A percentile compares a stretch with the other conserved stretches of the same genome.
These are phyloP conservation scores for Malus hybrid DNA, from an alignment of 331 rosid genomes.

Conservation along the genomic window DNA sequence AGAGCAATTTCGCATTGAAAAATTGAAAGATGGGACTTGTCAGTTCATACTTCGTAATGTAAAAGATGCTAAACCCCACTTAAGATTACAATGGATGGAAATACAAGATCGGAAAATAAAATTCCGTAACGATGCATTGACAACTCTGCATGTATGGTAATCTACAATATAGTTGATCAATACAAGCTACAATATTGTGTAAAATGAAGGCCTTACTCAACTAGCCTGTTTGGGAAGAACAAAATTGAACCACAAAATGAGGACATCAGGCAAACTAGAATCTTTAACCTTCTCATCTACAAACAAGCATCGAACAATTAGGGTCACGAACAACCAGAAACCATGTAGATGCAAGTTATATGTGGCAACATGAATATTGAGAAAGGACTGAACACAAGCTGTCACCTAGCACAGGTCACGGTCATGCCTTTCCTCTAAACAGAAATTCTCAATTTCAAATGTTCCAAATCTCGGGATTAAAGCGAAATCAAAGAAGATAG, in stretches of 20 bases:
- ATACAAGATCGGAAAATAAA: neutral
- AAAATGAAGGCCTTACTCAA: constrained; percentile 43
- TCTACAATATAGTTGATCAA: constrained; percentile 26
- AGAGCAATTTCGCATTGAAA: neutral
- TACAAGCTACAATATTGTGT: constrained; percentile 19
- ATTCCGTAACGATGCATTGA: constrained; percentile 14
- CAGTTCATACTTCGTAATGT: no score
- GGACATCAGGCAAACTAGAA: constrained; percentile 1
- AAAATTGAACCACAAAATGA: constrained; percentile 57
- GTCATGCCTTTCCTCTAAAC: no score
- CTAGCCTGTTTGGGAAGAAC: constrained; percentile 36
- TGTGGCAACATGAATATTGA: no score
- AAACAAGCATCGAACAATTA: constrained; percentile 12
- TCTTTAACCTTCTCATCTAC: constrained; percentile 38
- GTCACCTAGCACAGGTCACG: no score
- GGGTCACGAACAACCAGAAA: constrained; percentile 4
- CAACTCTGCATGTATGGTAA: constrained; percentile 44
- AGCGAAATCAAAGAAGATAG: no score
- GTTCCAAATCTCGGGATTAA: no score
- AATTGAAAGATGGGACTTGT: neutral
- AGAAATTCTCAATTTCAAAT: no score
- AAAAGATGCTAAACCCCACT: neutral
- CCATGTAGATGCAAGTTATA: neutral
- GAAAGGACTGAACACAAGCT: no score
- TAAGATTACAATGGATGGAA: neutral